Evolutionary conservation across 768 basidiomycete genomes (phyloP), one percentile per base, ranked within the genome.

Genomic region (Tephrocybe sp.): DNA sequence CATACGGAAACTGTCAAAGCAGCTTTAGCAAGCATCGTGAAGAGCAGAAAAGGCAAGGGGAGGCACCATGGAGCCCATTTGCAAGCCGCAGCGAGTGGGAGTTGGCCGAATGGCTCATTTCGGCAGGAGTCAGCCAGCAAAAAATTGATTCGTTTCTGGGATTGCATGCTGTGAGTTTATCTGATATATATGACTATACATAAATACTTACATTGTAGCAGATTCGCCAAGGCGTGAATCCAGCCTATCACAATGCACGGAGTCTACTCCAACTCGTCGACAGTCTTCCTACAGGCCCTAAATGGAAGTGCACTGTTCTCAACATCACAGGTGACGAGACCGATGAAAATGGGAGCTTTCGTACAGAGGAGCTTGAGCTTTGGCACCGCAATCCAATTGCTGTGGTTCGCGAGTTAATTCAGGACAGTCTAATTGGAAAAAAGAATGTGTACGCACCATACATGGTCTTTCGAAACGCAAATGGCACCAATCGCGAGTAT

Each of bases 221-320:
- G 49, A 50, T 50, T 8, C n/a, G 12, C 4, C 27, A 43, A 1
- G 19, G 16, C 25, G 34, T 37, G 2, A 44, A 47, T 2, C 52
- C 40, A 4, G n/a, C 37, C 37, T 31, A 18, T 42, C 19, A 55
- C 55, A 24, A 55, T 46, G 6, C 43, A 7, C 31, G 42, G 3
- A 45, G 42, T 27, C 31, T 50, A 1, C 42, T 44, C 11, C 6
- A 50, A 16, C 33, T 6, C 3, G 41, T 50, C n/a, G 49, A 50
- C 23, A 13, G 23, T n/a, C 34, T 50, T 21, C 49, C 42, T 18
- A 44, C 19, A 10, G 59, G 61, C 18, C 53, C 62, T n/a, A 42
- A 52, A 21, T 67, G 58, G 60, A 50, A 9, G 4, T 68, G 67
- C 40, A 54, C 61, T 16, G 52, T 45, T 15, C 4, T 55, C 18